Evolutionary conservation across 352 stramenopile species (phyloP).

Genomic region (Peronosclerospora sorghi): DNA sequence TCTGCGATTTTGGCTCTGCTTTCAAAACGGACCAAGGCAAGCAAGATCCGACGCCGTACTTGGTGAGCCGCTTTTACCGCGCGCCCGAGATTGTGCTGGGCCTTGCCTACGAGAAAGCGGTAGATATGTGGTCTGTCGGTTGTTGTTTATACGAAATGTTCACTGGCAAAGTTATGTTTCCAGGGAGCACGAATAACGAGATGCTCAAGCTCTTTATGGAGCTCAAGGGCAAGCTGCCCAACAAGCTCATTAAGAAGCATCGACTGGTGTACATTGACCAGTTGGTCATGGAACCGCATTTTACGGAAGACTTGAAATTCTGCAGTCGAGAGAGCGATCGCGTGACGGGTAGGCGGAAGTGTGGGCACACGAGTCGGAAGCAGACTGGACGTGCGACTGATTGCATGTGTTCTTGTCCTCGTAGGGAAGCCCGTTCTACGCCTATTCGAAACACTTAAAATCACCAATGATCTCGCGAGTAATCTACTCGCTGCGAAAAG

Average conservation of each 20-base stretch:
- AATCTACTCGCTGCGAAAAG: conserved; percentile 51
- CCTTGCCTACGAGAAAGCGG: conserved; percentile 87
- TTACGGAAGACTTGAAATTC: conserved; percentile 80
- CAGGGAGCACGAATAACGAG: conserved; percentile 96
- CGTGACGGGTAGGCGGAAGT: conserved; percentile 50
- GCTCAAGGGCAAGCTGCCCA: conserved; percentile 83
- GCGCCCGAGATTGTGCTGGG: conserved; percentile 91
- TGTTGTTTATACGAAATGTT: conserved; percentile 97
- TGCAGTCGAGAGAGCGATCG: conserved; percentile 72
- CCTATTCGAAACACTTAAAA: conserved; percentile 56
- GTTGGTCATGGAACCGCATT: conserved; percentile 80
- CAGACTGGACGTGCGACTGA: not conserved
- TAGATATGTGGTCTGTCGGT: conserved; percentile 97
- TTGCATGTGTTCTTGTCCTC: conserved; percentile 1
- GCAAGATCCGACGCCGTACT: conserved; percentile 94
- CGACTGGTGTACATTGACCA: conserved; percentile 66
- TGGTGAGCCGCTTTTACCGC: conserved; percentile 98
- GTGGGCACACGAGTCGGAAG: no score
- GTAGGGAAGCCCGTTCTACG: conserved; percentile 64
- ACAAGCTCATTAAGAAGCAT: conserved; percentile 81
- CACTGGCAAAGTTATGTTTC: conserved; percentile 95
- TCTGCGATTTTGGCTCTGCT: conserved; percentile 97
- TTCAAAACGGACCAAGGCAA: conserved; percentile 87
- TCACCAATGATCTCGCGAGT: conserved; percentile 43
- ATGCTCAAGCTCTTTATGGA: conserved; percentile 97